Evolutionary conservation across 106 monocot species (phyloP).

Genomic region (Gastrodia elata): DNA sequence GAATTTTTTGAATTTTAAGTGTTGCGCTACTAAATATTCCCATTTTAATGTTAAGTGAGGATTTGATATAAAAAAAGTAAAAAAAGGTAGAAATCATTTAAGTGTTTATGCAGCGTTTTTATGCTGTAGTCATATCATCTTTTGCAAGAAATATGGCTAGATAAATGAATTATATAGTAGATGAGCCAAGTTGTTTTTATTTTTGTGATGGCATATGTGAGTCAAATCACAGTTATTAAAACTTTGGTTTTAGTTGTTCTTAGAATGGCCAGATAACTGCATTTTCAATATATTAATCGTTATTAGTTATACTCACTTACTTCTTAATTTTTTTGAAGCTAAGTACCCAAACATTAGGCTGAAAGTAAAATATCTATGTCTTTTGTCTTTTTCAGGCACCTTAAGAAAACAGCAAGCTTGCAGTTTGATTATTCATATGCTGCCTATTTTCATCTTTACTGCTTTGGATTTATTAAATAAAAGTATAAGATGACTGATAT

Average conservation of each 20-base stretch:
- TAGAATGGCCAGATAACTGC: background rate
- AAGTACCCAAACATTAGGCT: background rate
- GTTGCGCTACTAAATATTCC: too few species aligned
- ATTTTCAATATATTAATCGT: background rate
- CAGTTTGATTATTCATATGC: too few species aligned
- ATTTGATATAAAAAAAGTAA: too few species aligned
- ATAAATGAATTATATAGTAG: too few species aligned
- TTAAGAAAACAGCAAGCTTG: background rate
- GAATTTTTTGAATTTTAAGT: background rate
- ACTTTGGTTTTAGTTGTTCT: background rate
- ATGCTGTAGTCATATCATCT: too few species aligned
- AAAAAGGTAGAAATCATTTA: too few species aligned
- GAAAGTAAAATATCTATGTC: background rate
- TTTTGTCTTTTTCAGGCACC: background rate
- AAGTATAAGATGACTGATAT: too few species aligned
- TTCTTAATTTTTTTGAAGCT: background rate
- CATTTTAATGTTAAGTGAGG: too few species aligned
- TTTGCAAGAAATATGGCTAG: too few species aligned
- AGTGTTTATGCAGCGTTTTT: too few species aligned
- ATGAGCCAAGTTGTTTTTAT: too few species aligned
- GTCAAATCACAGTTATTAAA: background rate
- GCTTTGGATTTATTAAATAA: too few species aligned
- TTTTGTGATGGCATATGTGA: background rate
- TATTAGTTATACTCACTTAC: background rate
- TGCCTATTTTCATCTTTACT: background rate